phyloP scores from a whole-genome alignment of 2,329 filamentous ascomycete genomes.

The Sporothrix dimorphospora region DNA sequence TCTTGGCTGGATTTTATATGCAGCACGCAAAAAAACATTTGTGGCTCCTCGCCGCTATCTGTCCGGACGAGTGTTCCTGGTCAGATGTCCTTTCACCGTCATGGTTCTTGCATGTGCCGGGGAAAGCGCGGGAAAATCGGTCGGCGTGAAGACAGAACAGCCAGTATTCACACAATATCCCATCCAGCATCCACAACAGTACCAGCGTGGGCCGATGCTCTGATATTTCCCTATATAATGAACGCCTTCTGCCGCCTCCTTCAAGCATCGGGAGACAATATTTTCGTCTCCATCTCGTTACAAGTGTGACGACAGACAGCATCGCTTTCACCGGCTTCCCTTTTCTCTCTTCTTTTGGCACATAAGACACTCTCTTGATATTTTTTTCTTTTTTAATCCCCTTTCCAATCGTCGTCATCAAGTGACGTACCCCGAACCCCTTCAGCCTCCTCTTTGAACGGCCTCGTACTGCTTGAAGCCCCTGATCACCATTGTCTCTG shows the following conservation, averaged over 20 bases:
- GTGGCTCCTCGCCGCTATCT: background rate
- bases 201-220: background rate
- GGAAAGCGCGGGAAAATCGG: background rate
- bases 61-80: background rate
- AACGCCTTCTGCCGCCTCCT: background rate
- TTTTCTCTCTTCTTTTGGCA: background rate
- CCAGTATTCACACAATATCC: background rate
- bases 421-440: background rate
- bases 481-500: background rate
- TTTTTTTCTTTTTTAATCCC: background rate
- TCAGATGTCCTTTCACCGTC: background rate
- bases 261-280: slow-evolving; percentile 8
- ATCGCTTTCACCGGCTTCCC: background rate
- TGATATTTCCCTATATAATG: background rate
- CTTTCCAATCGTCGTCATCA: background rate
- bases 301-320: slow-evolving; percentile 7
- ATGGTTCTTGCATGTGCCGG: background rate
- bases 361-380: slow-evolving; percentile 1
- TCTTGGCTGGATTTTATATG: background rate
- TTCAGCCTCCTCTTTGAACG: slow-evolving; percentile 3
- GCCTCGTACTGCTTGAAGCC: background rate
- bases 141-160: background rate
- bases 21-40: background rate
- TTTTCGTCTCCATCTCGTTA: background rate
- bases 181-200: background rate